A percentile compares a stretch with the other conserved stretches of the same genome.
phyloP scores from a whole-genome alignment of 495 filamentous ascomycete species.

The Staphylotrichum tortipilum region DNA sequence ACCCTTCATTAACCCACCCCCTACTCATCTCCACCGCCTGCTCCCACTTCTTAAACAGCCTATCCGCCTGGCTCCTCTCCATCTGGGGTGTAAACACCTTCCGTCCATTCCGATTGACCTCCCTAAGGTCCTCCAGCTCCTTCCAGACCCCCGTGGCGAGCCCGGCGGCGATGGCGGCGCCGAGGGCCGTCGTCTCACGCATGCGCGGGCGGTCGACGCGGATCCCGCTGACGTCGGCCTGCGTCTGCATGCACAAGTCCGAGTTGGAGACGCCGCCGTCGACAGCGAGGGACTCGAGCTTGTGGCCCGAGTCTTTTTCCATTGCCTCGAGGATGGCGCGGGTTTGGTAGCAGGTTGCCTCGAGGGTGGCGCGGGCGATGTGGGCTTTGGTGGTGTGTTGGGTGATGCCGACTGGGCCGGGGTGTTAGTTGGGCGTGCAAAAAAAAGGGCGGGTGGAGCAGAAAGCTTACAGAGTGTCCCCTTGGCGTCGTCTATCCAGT shows the following conservation, averaged over 20 bases:
- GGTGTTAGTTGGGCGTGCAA: constrained; percentile 8
- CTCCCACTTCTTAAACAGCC: constrained; percentile 73
- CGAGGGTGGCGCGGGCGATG: constrained; percentile 87
- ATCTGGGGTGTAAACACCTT: constrained; percentile 66
- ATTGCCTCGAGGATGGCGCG: constrained; percentile 92
- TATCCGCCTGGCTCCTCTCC: constrained; percentile 46
- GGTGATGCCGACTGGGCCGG: constrained; percentile 64
- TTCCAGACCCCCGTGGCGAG: constrained; percentile 80
- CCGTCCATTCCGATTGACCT: constrained; percentile 68
- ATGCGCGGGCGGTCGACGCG: constrained; percentile 80
- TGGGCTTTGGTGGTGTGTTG: constrained; percentile 85
- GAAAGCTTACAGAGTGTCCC: constrained; percentile 71
- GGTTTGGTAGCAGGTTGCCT: constrained; percentile 92
- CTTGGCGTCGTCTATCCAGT: constrained; percentile 95
- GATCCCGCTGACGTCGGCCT: constrained; percentile 85
- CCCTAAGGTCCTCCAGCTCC: constrained; percentile 65
- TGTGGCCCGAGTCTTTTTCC: constrained; percentile 80
- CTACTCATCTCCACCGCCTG: constrained; percentile 85
- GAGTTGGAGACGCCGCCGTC: constrained; percentile 95
- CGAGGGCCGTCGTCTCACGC: constrained; percentile 89
- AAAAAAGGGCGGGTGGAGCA: not conserved
- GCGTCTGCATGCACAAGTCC: constrained; percentile 92
- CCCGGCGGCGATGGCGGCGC: constrained; percentile 89
- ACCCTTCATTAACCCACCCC: constrained; percentile 56
- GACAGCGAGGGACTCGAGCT: constrained; percentile 68